Evolutionary conservation across 2,329 filamentous ascomycete species (phyloP), one percentile per base, ranked within the genome.

Genomic region (Calonectria ilicicola): DNA sequence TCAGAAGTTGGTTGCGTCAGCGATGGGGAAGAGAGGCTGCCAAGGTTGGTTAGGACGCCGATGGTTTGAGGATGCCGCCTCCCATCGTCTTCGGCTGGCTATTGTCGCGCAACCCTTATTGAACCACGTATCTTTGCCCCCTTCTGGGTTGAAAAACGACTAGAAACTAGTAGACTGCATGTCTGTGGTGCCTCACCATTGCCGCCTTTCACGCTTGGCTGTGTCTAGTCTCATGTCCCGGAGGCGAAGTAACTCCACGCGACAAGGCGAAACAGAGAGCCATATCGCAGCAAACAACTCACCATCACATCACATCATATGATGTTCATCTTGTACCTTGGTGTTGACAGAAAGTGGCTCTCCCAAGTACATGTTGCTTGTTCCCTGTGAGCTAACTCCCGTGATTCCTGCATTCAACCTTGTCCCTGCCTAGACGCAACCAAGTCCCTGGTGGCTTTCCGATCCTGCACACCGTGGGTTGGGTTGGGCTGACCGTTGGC

Each of bases 1-100:
- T 42, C 15, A 44, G 40, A 42, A 42, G 51, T 32, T 4, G 53
- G 21, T 68, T 68, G 65, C 65, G 53, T 68, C 65, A 68, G 65
- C 46, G 29, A 51, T 64, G 60, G 42, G 15, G 27, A 40, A 8
- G 21, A 27, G 17, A 62, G 56, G 23, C 35, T 40, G 32, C 32
- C 35, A 62, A 40, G 26, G 35, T 32, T 56, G 47, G 47, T 21
- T n/a, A 35, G 53, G 23, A 56, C 64, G 44, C 47, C 49, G 49
- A 53, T 53, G 27, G 35, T 67, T 51, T 53, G 51, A 67, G 51
- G 49, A 40, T 19, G 44, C 29, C 42, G 42, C 42, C 27, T 67
- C 47, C 51, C 40, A 21, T 32, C 8, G 29, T 10, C 42, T 27
- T 67, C 65, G 35, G 29, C 65, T 27, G 53, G 32, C 49, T 49